A percentile compares a stretch with the other conserved stretches of the same genome.
These are phyloP conservation scores for Beta corolliflora DNA, from an alignment of 179 eudicot genomes.

Conservation along the genomic window DNA sequence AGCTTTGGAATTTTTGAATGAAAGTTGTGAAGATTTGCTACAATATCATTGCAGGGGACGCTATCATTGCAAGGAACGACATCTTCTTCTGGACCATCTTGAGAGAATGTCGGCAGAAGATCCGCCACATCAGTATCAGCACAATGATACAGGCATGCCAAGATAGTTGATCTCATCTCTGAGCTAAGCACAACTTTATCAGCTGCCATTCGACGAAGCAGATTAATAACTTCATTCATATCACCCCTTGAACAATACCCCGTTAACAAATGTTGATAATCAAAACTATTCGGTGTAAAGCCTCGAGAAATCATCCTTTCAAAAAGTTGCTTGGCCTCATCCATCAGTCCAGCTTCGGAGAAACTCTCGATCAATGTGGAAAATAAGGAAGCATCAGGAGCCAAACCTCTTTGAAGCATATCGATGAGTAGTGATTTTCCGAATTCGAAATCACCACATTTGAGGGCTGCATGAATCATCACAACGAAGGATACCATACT, in stretches of 20 bases:
- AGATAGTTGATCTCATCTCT: constrained; percentile 49
- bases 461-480: constrained; percentile 55
- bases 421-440: constrained; percentile 49
- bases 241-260: constrained; percentile 53
- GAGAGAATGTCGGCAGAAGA: constrained; percentile 61
- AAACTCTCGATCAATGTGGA: constrained; percentile 53
- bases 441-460: constrained; percentile 57
- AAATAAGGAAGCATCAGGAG: constrained; percentile 55
- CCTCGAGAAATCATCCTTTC: constrained; percentile 61
- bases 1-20: constrained; percentile 41
- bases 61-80: constrained; percentile 40
- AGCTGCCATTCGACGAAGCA: constrained; percentile 73
- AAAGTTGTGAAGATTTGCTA: constrained; percentile 44
- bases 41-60: constrained; percentile 50
- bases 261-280: constrained; percentile 59
- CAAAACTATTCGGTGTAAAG: constrained; percentile 44
- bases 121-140: constrained; percentile 44
- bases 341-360: constrained; percentile 53
- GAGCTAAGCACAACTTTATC: constrained; percentile 56
- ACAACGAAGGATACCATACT: constrained; percentile 53
- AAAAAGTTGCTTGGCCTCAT: constrained; percentile 59
- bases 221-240: constrained; percentile 50
- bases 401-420: constrained; percentile 64
- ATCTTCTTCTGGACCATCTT: constrained; percentile 39
- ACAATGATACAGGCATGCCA: constrained; percentile 50